Evolutionary conservation across 2,329 filamentous ascomycete species (phyloP).

Genomic region (Colletotrichum theobromicola): DNA sequence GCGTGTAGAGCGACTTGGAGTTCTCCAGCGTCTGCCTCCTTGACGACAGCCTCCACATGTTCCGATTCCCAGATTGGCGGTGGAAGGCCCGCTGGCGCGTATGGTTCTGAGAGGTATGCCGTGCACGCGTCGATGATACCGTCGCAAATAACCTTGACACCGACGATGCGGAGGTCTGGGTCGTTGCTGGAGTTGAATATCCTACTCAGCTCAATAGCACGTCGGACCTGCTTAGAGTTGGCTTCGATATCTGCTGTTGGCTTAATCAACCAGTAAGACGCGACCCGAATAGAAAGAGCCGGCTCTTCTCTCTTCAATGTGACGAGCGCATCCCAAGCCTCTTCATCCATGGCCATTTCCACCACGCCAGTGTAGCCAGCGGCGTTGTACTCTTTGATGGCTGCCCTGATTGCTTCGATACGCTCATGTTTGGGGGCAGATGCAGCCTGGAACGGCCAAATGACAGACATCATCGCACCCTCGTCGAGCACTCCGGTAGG

Average conservation of each 20-base stretch:
- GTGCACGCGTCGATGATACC: constrained; percentile 71
- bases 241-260: constrained; percentile 36
- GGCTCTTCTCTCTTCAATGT: background rate
- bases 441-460: constrained; percentile 46
- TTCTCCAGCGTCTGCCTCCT: constrained; percentile 55
- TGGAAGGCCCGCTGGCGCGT: constrained; percentile 51
- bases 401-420: constrained; percentile 38
- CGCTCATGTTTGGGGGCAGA: constrained; percentile 41
- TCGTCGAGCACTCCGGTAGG: constrained; percentile 46
- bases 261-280: constrained; percentile 49
- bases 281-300: constrained; percentile 39
- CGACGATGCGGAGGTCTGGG: constrained; percentile 56
- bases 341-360: constrained; percentile 55
- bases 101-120: constrained; percentile 64
- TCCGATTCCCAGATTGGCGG: constrained; percentile 60
- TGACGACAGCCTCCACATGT: constrained; percentile 58
- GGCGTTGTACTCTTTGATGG: constrained; percentile 41
- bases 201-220: constrained; percentile 39
- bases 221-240: constrained; percentile 41
- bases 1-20: constrained; percentile 70
- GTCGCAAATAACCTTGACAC: constrained; percentile 70
- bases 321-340: constrained; percentile 44
- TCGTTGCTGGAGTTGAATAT: constrained; percentile 38
- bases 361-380: constrained; percentile 49
- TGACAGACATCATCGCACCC: constrained; percentile 42